phyloP scores from a whole-genome alignment of 305 asterid species.

The Fraxinus greggii region DNA sequence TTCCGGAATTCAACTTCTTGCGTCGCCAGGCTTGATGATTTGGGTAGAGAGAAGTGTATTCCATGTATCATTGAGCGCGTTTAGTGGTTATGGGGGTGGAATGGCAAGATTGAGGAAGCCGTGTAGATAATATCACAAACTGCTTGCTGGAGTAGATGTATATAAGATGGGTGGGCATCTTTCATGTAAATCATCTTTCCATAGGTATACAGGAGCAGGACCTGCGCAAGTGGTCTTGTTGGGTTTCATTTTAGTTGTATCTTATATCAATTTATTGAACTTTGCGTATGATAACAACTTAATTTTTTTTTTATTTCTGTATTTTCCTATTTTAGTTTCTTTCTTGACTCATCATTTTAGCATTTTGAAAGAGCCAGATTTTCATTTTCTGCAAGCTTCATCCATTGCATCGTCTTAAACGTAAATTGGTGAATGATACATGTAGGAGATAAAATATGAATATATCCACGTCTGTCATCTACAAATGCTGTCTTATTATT shows the following conservation, averaged over 20 bases:
- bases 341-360: neutral
- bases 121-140: slow-evolving; percentile 30
- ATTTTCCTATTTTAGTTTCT: neutral
- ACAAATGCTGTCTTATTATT: neutral
- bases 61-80: neutral
- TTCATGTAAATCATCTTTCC: slow-evolving; percentile 29
- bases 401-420: neutral
- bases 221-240: slow-evolving; percentile 36
- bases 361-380: neutral
- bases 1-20: slow-evolving; percentile 8
- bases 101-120: slow-evolving; percentile 12
- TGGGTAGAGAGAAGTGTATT: neutral
- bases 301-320: neutral
- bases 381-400: neutral
- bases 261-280: neutral
- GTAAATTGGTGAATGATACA: neutral
- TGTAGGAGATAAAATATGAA: neutral
- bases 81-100: slow-evolving; percentile 8
- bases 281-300: neutral
- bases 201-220: slow-evolving; percentile 6
- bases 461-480: neutral
- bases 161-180: slow-evolving; percentile 16
- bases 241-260: neutral
- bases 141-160: slow-evolving; percentile 27
- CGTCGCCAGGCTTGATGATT: slow-evolving; percentile 12